Conservation (phyloP, 306 rosid species). For the Ochetophila trinervis region DNA sequence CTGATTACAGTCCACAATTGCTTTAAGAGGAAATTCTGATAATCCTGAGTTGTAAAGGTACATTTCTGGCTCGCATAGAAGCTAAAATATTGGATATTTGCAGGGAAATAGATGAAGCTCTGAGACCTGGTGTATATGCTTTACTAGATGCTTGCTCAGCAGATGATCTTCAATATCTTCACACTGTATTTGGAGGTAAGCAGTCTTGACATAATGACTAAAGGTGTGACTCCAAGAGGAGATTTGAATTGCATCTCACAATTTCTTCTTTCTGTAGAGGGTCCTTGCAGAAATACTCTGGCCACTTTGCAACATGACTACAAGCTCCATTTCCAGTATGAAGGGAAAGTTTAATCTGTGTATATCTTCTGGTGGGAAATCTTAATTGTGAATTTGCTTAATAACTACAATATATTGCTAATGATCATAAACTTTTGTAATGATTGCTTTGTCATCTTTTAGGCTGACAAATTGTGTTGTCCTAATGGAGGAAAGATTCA, state of each 20-base stretch:
- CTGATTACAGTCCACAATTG: too few species aligned
- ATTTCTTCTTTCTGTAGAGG: constrained; percentile 55
- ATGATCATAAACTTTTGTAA: constrained; percentile 16
- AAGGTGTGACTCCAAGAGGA: constrained; percentile 10
- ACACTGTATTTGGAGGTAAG: constrained; percentile 84
- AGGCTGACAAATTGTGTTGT: constrained; percentile 7
- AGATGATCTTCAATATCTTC: constrained; percentile 92
- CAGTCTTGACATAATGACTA: constrained; percentile 24
- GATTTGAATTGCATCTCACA: constrained; percentile 13
- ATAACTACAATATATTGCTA: constrained; percentile 4
- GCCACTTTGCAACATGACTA: constrained; percentile 69
- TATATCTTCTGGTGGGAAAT: constrained; percentile 15
- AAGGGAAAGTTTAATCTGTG: constrained; percentile 69
- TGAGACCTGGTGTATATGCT: constrained; percentile 83
- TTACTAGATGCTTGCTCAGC: constrained; percentile 66
- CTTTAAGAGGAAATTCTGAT: not conserved
- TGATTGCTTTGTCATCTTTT: not conserved
- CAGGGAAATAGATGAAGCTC: constrained; percentile 89
- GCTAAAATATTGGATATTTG: constrained; percentile 31
- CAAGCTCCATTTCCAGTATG: constrained; percentile 65
- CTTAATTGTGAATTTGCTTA: not conserved
- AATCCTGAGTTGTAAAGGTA: not conserved
- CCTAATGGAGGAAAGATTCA: constrained; percentile 4
- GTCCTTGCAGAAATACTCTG: constrained; percentile 87
- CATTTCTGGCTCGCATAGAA: not conserved